Evolutionary conservation across 228 moss, liverwort and hornwort genomes (phyloP).

Genomic region (Sphagnum fallax): DNA sequence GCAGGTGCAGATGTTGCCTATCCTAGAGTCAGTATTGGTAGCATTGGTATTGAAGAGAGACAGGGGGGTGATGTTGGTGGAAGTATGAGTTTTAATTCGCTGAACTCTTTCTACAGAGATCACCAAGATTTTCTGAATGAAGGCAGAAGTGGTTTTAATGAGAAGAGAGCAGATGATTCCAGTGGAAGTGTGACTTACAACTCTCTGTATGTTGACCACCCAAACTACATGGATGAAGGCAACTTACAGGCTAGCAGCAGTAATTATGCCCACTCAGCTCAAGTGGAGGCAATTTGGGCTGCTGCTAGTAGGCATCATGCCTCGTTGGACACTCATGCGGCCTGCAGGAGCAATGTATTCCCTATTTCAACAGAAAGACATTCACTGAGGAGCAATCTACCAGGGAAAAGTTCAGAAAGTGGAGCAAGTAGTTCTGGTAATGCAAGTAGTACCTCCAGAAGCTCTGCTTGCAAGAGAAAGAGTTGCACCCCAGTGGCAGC

Average conservation of each 20-base stretch:
- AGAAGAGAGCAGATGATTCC: conserved; percentile 35
- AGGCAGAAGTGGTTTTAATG: conserved; percentile 35
- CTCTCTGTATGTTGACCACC: conserved; percentile 36
- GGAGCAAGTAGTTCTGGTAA: conserved; percentile 33
- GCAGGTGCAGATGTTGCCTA: conserved; percentile 11
- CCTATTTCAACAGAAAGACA: conserved; percentile 40
- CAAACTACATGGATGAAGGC: conserved; percentile 33
- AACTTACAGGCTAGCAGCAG: conserved; percentile 27
- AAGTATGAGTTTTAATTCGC: conserved; percentile 20
- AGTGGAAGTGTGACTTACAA: conserved; percentile 37
- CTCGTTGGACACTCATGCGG: conserved; percentile 29
- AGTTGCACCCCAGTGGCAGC: conserved; percentile 61
- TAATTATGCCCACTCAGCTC: conserved; percentile 10
- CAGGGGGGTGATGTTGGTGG: conserved; percentile 19
- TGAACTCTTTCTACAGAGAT: conserved; percentile 27
- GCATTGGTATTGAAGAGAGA: conserved; percentile 31
- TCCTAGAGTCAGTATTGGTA: conserved; percentile 19
- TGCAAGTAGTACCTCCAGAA: conserved; percentile 63
- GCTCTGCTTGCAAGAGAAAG: conserved; percentile 77
- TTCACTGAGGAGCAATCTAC: conserved; percentile 19
- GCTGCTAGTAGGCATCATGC: conserved; percentile 37
- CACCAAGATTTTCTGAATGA: conserved; percentile 24
- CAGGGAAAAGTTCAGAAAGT: conserved; percentile 25
- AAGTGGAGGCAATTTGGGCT: conserved; percentile 18
- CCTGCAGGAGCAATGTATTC: conserved; percentile 34